Percentiles rank a stretch among this genome's conserved stretches.
Conservation (phyloP, 2,329 filamentous ascomycete genomes). For the Pseudogymnoascus sp. region DNA sequence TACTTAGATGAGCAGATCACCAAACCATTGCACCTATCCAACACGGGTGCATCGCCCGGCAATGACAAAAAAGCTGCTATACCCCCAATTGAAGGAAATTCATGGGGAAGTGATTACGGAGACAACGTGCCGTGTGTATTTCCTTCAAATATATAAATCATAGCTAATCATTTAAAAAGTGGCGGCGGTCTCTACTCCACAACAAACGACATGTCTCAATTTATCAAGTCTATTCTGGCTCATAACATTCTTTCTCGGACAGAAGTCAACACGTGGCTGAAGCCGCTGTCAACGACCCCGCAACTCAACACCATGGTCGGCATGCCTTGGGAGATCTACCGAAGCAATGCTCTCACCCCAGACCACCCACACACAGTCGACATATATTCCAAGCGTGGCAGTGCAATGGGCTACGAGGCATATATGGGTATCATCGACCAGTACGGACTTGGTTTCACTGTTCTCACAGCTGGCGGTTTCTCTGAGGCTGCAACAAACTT, state of each 20-base stretch:
- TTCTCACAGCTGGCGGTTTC: not conserved
- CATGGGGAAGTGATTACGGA: not conserved
- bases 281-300: slow-evolving; percentile 7
- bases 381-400: not conserved
- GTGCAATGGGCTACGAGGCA: not conserved
- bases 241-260: not conserved
- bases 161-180: slow-evolving; percentile 17
- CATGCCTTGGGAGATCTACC: slow-evolving; percentile 9
- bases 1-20: slow-evolving; percentile 20
- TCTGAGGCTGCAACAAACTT: not conserved
- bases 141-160: not conserved
- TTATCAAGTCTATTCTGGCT: slow-evolving; percentile 14
- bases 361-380: not conserved
- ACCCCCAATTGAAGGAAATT: not conserved
- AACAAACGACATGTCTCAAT: slow-evolving; percentile 24
- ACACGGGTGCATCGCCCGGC: slow-evolving; percentile 16
- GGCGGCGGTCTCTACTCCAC: slow-evolving; percentile 31
- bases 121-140: not conserved
- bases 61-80: not conserved
- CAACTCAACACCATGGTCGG: not conserved
- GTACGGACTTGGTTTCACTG: not conserved
- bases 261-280: slow-evolving; percentile 8
- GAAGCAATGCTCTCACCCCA: not conserved
- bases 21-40: slow-evolving; percentile 23
- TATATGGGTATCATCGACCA: slow-evolving; percentile 1